Evolutionary conservation across 2,329 filamentous ascomycete genomes (phyloP).

Genomic region (Beauveria sp.): DNA sequence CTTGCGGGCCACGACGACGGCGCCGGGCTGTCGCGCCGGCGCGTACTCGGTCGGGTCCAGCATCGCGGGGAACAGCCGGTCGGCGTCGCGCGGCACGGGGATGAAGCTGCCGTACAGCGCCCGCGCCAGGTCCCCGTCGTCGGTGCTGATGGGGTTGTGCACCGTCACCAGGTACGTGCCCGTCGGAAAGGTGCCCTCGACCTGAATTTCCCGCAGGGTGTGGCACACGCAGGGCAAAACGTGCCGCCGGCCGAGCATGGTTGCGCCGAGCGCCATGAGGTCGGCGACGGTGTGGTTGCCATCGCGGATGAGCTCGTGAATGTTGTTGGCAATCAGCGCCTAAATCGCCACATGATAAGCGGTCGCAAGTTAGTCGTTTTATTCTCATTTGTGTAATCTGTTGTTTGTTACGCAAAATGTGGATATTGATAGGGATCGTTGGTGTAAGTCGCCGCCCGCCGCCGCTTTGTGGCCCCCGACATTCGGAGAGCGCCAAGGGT

Average conservation of each 20-base stretch:
- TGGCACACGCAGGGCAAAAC: slow-evolving; percentile 75
- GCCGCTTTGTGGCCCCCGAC: background rate
- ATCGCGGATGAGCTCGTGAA: slow-evolving; percentile 97
- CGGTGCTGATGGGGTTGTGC: slow-evolving; percentile 76
- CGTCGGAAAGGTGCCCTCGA: slow-evolving; percentile 86
- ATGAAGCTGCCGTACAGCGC: slow-evolving; percentile 90
- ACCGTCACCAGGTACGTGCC: slow-evolving; percentile 94
- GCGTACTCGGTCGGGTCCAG: slow-evolving; percentile 59
- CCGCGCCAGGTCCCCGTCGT: slow-evolving; percentile 79
- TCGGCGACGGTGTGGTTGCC: slow-evolving; percentile 85
- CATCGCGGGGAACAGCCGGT: slow-evolving; percentile 53
- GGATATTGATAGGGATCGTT: background rate
- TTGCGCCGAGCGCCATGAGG: slow-evolving; percentile 85
- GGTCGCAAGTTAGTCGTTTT: slow-evolving; percentile 7
- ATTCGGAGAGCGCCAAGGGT: slow-evolving; percentile 2
- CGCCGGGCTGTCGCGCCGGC: slow-evolving; percentile 65
- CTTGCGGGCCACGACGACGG: slow-evolving; percentile 66
- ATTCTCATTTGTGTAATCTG: background rate
- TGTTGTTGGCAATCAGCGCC: slow-evolving; percentile 77
- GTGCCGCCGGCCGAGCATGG: slow-evolving; percentile 88
- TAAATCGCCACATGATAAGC: slow-evolving; percentile 22
- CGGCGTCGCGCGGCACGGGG: slow-evolving; percentile 58
- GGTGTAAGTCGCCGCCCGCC: background rate
- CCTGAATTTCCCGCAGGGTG: slow-evolving; percentile 77
- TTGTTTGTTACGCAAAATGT: background rate